Conservation (phyloP, 1,139 yeast species). For the Diutina neorugosa region DNA sequence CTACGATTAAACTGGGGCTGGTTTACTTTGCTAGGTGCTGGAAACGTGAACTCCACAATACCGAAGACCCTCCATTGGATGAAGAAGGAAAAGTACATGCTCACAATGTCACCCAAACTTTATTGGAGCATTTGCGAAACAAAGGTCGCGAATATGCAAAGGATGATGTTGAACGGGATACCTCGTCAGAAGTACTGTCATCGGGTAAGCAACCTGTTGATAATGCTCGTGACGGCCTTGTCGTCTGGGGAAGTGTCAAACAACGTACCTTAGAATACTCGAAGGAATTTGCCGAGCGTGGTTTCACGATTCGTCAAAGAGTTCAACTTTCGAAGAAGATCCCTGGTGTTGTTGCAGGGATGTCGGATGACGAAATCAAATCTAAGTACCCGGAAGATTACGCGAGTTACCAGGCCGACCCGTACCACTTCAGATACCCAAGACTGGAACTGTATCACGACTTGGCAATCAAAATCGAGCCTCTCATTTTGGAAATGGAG, state of each 20-base stretch:
- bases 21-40: slow-evolving; percentile 83
- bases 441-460: slow-evolving; percentile 94
- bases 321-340: slow-evolving; percentile 79
- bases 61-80: slow-evolving; percentile 56
- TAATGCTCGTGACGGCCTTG: slow-evolving; percentile 37
- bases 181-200: neutral
- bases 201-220: slow-evolving; percentile 23
- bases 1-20: slow-evolving; percentile 73
- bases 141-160: slow-evolving; percentile 18
- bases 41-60: slow-evolving; percentile 41
- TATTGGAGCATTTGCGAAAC: slow-evolving; percentile 22
- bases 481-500: slow-evolving; percentile 85
- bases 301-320: slow-evolving; percentile 54
- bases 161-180: too few species aligned
- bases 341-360: slow-evolving; percentile 78
- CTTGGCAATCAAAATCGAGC: slow-evolving; percentile 87
- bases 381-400: slow-evolving; percentile 58
- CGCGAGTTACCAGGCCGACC: slow-evolving; percentile 55
- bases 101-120: slow-evolving; percentile 24
- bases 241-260: slow-evolving; percentile 90
- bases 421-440: slow-evolving; percentile 86
- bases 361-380: slow-evolving; percentile 48
- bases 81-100: slow-evolving; percentile 47
- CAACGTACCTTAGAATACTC: slow-evolving; percentile 76
- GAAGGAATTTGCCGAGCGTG: slow-evolving; percentile 42